phyloP scores from a whole-genome alignment of 306 rosid species.

The Herpetospermum pedunculosum region DNA sequence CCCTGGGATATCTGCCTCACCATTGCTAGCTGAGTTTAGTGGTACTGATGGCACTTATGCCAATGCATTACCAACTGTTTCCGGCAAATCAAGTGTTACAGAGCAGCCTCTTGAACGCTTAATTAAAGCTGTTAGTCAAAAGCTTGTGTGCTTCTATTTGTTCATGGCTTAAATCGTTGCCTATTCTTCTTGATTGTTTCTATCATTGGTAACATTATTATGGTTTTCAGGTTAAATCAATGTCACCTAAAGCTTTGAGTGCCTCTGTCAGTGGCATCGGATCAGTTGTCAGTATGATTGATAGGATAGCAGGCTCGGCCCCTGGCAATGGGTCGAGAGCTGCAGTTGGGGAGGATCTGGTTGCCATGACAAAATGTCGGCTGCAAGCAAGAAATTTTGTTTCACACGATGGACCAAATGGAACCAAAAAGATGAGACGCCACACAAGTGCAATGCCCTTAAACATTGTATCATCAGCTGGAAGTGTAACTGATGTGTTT shows the following conservation, averaged over 20 bases:
- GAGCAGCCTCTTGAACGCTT: slow-evolving; percentile 86
- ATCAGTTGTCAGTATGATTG: slow-evolving; percentile 82
- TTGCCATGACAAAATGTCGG: slow-evolving; percentile 84
- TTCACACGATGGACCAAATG: slow-evolving; percentile 64
- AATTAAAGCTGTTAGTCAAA: slow-evolving; percentile 56
- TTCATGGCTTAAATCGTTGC: not conserved
- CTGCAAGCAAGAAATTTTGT: slow-evolving; percentile 58
- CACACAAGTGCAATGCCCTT: slow-evolving; percentile 63
- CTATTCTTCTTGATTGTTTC: not conserved
- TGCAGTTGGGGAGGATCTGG: slow-evolving; percentile 94
- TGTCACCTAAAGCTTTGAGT: slow-evolving; percentile 50
- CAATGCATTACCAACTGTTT: slow-evolving; percentile 39
- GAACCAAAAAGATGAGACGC: slow-evolving; percentile 77
- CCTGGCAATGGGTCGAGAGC: slow-evolving; percentile 95
- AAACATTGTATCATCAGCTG: slow-evolving; percentile 55
- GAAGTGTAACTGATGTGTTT: slow-evolving; percentile 50
- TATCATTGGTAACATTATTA: not conserved
- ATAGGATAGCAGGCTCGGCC: slow-evolving; percentile 89
- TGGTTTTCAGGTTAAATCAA: slow-evolving; percentile 63
- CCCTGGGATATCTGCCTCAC: slow-evolving; percentile 98
- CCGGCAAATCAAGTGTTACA: slow-evolving; percentile 50
- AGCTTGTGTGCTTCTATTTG: slow-evolving; percentile 9
- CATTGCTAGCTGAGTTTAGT: slow-evolving; percentile 81
- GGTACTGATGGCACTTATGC: slow-evolving; percentile 46
- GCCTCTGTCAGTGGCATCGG: slow-evolving; percentile 76